Evolutionary conservation across 2,329 filamentous ascomycete species (phyloP).

Genomic region (Curvularia sp.): DNA sequence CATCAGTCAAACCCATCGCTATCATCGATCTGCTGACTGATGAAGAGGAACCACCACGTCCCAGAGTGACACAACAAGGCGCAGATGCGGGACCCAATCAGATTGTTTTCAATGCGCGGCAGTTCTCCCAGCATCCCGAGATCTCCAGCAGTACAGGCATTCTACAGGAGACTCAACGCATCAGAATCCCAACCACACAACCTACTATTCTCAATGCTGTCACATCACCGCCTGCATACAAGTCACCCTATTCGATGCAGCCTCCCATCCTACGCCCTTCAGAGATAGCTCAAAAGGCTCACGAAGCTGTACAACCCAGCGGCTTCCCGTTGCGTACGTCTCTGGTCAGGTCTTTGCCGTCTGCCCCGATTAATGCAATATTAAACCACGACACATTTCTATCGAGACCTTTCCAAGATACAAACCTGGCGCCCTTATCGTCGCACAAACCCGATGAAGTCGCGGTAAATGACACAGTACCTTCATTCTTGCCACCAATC

Average conservation of each 20-base stretch:
- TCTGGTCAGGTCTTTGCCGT: neutral
- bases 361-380: neutral
- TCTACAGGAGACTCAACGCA: neutral
- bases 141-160: neutral
- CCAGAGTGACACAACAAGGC: neutral
- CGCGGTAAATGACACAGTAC: neutral
- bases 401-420: neutral
- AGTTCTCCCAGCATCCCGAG: neutral
- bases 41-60: constrained; percentile 3
- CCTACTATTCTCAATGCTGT: neutral
- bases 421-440: neutral
- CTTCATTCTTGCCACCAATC: constrained; percentile 12
- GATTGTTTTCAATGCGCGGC: neutral
- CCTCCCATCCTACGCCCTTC: neutral
- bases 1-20: constrained; percentile 5
- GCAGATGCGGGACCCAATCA: neutral
- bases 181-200: neutral
- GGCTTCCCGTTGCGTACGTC: neutral
- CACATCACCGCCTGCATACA: neutral
- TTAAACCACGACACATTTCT: neutral
- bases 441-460: neutral
- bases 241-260: neutral
- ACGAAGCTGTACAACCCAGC: neutral
- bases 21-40: constrained; percentile 10
- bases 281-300: neutral